Percentiles rank a stretch among this genome's conserved stretches.
These are phyloP conservation scores for Glebionis coronaria DNA, from an alignment of 129 eudicot species.

Conservation along the genomic window DNA sequence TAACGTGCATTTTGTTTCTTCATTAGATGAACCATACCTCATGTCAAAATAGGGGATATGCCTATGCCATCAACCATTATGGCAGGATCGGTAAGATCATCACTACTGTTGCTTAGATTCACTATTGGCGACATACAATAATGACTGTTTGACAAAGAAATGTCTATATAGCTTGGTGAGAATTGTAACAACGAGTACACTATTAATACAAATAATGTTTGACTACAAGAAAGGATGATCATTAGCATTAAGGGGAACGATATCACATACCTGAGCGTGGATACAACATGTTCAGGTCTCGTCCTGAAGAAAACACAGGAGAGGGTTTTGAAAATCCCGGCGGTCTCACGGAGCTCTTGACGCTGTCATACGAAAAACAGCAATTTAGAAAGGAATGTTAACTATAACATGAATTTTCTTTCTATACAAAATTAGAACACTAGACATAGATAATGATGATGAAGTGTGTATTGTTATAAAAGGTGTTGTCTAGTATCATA, in stretches of 20 bases:
- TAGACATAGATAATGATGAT: not conserved
- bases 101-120: constrained; percentile 25
- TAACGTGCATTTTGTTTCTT: constrained; percentile 40
- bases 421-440: not conserved
- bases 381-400: constrained; percentile 7
- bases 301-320: too few relatives aligned
- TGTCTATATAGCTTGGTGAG: constrained; percentile 43
- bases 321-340: constrained; percentile 59
- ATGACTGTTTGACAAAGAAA: constrained; percentile 33
- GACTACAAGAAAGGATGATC: not conserved
- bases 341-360: constrained; percentile 44
- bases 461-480: not conserved
- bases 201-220: not conserved
- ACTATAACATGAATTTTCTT: not conserved
- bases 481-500: not conserved
- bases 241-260: not conserved
- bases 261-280: constrained; percentile 43
- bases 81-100: constrained; percentile 52
- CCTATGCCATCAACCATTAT: constrained; percentile 36
- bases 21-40: constrained; percentile 24
- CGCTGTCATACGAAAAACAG: constrained; percentile 25
- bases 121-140: too few relatives aligned
- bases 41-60: constrained; percentile 35
- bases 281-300: constrained; percentile 29
- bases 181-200: not conserved